Conservation (phyloP, 129 eudicot genomes). For the Lactuca sativa region DNA sequence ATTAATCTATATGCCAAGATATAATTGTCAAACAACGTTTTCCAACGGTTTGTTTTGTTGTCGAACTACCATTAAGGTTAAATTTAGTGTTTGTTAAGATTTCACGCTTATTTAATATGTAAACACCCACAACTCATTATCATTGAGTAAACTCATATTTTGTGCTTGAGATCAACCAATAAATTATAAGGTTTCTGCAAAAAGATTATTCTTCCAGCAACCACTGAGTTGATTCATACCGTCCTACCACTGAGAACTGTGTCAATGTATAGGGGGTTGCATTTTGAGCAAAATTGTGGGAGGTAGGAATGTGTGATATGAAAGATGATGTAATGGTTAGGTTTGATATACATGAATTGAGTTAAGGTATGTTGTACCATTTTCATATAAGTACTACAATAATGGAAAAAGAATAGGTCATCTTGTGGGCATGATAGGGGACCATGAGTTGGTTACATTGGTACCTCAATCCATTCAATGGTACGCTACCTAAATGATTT, state of each 20-base stretch:
- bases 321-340: slow-evolving; percentile 16
- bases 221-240: background rate
- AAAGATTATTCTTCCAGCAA: too few relatives aligned
- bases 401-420: background rate
- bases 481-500: too few relatives aligned
- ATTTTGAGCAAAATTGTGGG: slow-evolving; percentile 3
- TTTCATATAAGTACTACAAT: background rate
- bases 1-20: too few relatives aligned
- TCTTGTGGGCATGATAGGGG: background rate
- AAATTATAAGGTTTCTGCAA: too few relatives aligned
- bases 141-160: too few relatives aligned
- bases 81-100: too few relatives aligned
- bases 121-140: too few relatives aligned
- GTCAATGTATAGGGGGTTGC: background rate
- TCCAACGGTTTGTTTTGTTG: too few relatives aligned
- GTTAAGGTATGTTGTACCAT: slow-evolving; percentile 1
- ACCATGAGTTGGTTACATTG: slow-evolving; percentile 1
- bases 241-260: background rate
- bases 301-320: background rate
- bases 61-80: too few relatives aligned
- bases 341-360: background rate
- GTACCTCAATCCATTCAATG: background rate
- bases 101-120: too few relatives aligned
- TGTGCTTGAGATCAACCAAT: too few relatives aligned
- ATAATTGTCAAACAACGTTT: too few relatives aligned